These are phyloP conservation scores for Rhizopogon hawkerae DNA, from an alignment of 1,284 basidiomycete species.

Conservation along the genomic window DNA sequence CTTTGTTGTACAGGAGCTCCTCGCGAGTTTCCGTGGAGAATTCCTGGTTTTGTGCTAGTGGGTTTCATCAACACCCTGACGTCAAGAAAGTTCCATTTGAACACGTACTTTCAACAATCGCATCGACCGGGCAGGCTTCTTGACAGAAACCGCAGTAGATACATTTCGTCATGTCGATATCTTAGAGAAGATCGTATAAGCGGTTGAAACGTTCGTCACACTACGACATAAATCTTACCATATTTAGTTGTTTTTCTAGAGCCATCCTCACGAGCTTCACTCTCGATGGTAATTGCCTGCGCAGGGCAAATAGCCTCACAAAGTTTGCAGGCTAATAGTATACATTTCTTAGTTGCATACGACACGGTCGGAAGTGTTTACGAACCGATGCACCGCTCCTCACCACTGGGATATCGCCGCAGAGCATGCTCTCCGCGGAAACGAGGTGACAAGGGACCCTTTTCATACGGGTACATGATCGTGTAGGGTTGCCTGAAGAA, in stretches of 20 bases:
- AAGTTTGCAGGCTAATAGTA: constrained; percentile 82
- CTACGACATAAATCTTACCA: constrained; percentile 38
- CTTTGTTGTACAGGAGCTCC: constrained; percentile 98
- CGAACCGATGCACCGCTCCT: constrained; percentile 97
- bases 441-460: constrained; percentile 93
- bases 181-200: constrained; percentile 31
- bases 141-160: constrained; percentile 99
- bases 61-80: constrained; percentile 1
- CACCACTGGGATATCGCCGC: constrained; percentile 93
- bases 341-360: neutral
- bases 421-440: constrained; percentile 99
- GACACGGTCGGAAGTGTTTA: constrained; percentile 11
- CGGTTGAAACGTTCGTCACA: constrained; percentile 8
- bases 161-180: constrained; percentile 96
- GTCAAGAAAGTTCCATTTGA: neutral
- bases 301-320: constrained; percentile 99
- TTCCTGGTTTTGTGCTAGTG: constrained; percentile 86
- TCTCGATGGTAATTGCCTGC: constrained; percentile 99
- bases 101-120: constrained; percentile 93
- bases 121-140: constrained; percentile 99
- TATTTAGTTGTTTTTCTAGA: constrained; percentile 97
- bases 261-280: constrained; percentile 91
- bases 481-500: constrained; percentile 98
- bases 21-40: constrained; percentile 97
- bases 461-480: constrained; percentile 98